A percentile compares a stretch with the other conserved stretches of the same genome.
phyloP scores from a whole-genome alignment of 192 early-diverging fungal genomes.

The Coemansia sp. region DNA sequence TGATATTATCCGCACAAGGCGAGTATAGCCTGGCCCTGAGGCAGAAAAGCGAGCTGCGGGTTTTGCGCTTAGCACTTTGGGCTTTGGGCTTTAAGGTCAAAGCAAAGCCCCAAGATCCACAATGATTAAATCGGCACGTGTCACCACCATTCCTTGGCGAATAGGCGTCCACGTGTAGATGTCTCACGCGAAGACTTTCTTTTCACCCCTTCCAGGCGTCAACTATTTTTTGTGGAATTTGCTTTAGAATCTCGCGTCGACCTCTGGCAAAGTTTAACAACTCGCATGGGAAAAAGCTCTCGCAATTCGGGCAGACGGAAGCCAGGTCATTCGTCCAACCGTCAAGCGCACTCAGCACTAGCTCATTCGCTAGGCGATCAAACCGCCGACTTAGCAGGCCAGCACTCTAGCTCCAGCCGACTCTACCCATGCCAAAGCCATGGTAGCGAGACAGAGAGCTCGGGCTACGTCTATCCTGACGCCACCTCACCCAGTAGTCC shows the following conservation, averaged over 20 bases:
- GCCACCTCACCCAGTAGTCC: not conserved
- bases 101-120: too few relatives aligned
- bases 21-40: too few relatives aligned
- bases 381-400: not conserved
- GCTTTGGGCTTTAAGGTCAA: too few relatives aligned
- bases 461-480: not conserved
- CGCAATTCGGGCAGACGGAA: slow-evolving; percentile 27
- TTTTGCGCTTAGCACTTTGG: too few relatives aligned
- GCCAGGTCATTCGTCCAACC: not conserved
- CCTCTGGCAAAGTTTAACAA: not conserved
- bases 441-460: not conserved
- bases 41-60: too few relatives aligned
- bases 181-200: not conserved
- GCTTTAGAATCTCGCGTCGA: not conserved
- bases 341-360: not conserved
- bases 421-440: not conserved
- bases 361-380: not conserved
- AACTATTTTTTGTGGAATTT: not conserved
- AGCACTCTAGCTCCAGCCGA: not conserved
- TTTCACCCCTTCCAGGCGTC: not conserved
- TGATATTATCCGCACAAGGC: too few relatives aligned
- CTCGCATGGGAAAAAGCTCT: slow-evolving; percentile 20
- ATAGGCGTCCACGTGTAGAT: too few relatives aligned
- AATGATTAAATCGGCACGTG: too few relatives aligned
- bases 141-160: too few relatives aligned